These are phyloP conservation scores for Eudorina sp. DNA, from an alignment of 139 green algal species.

Conservation along the genomic window DNA sequence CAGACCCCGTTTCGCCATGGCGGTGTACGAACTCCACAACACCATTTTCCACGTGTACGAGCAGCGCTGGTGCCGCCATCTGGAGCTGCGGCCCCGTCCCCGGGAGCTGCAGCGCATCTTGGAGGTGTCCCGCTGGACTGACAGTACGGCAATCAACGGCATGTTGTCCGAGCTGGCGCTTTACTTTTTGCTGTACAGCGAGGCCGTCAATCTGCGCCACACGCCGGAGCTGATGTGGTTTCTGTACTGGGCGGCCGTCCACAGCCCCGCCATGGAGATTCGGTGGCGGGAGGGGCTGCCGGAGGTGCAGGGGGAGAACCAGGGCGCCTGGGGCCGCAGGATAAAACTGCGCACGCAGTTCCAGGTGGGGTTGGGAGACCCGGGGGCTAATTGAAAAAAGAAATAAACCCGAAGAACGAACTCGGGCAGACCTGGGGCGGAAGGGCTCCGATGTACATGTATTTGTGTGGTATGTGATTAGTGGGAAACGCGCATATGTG, in stretches of 20 bases:
- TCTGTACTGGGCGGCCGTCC: conserved; percentile 65
- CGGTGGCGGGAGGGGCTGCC: conserved; percentile 16
- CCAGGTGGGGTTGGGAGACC: neutral
- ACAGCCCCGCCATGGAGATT: conserved; percentile 13
- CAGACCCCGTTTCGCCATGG: neutral
- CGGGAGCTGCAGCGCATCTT: neutral
- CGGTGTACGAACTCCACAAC: conserved; percentile 15
- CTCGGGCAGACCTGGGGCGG: too few relatives aligned
- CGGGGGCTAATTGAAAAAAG: too few relatives aligned
- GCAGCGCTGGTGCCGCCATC: neutral
- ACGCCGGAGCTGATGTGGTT: conserved; percentile 84
- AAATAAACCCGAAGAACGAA: too few relatives aligned
- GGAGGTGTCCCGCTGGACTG: neutral
- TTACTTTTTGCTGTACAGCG: conserved; percentile 81
- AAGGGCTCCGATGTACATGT: too few relatives aligned
- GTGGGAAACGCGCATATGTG: too few relatives aligned
- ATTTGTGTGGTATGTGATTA: too few relatives aligned
- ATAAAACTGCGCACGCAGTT: neutral
- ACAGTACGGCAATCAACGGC: neutral
- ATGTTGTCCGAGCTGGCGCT: conserved; percentile 66
- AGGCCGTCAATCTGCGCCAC: conserved; percentile 53
- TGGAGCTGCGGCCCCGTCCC: neutral
- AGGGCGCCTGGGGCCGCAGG: neutral
- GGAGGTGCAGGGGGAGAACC: neutral
- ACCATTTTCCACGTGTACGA: conserved; percentile 16